A percentile compares a stretch with the other conserved stretches of the same genome.
Conservation (phyloP, 2,329 filamentous ascomycete species). For the Fusarium sacchari region DNA sequence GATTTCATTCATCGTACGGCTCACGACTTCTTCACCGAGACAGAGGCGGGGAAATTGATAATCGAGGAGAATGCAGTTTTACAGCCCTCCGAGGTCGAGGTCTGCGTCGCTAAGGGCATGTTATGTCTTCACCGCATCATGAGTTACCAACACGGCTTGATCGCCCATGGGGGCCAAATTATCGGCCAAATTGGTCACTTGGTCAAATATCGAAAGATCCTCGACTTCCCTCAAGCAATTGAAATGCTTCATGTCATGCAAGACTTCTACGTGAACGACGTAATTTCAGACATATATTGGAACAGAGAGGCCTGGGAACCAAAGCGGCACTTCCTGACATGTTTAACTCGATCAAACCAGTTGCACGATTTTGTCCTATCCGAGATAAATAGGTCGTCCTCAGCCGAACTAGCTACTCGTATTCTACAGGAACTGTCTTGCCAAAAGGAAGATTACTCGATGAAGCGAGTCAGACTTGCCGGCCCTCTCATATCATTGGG, state of each 20-base stretch:
- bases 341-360: rapidly evolving
- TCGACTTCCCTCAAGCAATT: too few species aligned
- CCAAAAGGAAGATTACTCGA: too few species aligned
- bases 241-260: too few species aligned
- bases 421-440: background rate
- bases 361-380: background rate
- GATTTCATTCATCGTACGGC: background rate
- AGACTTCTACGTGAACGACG: too few species aligned
- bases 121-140: background rate
- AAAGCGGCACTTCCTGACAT: background rate
- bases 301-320: too few species aligned
- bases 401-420: rapidly evolving
- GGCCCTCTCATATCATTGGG: background rate
- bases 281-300: too few species aligned
- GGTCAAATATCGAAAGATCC: too few species aligned
- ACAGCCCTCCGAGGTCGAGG: too few species aligned
- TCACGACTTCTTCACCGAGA: background rate
- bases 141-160: rapidly evolving
- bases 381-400: background rate
- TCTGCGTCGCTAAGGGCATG: rapidly evolving
- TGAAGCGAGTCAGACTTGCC: rapidly evolving
- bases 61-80: too few species aligned
- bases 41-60: too few species aligned
- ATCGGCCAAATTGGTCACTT: too few species aligned
- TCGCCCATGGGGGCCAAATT: too few species aligned